Conservation (phyloP, 805 yeast species). For the Candida nonsorbophila region DNA sequence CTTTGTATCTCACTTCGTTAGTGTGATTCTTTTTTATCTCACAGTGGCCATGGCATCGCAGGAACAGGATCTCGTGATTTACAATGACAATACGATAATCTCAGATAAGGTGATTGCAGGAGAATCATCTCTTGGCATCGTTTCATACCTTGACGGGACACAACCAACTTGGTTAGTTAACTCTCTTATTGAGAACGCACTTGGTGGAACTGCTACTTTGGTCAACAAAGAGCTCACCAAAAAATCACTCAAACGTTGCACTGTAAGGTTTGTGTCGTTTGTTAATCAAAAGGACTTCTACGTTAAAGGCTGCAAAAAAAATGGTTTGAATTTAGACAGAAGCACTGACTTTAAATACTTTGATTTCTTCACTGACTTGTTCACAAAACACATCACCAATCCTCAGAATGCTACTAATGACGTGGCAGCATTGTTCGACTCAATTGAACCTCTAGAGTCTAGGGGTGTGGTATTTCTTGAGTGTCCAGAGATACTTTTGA, state of each 20-base stretch:
- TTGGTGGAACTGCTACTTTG: constrained; percentile 43
- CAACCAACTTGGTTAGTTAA: constrained; percentile 60
- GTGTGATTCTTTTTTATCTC: no score
- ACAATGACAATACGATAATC: constrained; percentile 45
- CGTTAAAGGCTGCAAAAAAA: constrained; percentile 29
- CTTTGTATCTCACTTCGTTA: no score
- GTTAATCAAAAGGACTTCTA: constrained; percentile 27
- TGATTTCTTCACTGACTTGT: constrained; percentile 46
- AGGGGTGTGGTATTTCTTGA: constrained; percentile 37
- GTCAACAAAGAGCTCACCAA: constrained; percentile 25
- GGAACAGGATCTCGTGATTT: constrained; percentile 55
- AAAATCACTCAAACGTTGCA: constrained; percentile 16
- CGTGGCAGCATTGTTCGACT: constrained; percentile 13
- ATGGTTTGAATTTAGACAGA: constrained; percentile 28
- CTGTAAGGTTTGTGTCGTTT: constrained; percentile 32
- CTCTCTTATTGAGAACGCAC: constrained; percentile 47
- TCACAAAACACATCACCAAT: constrained; percentile 22
- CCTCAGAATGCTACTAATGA: constrained; percentile 13
- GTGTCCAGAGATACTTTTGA: constrained; percentile 41
- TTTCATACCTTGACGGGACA: constrained; percentile 43
- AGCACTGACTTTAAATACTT: constrained; percentile 26
- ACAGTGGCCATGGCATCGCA: no score
- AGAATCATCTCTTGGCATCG: constrained; percentile 16
- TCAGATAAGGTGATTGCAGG: constrained; percentile 16
- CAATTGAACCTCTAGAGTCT: constrained; percentile 6